Evolutionary conservation across 306 rosid species (phyloP), one percentile per base, ranked within the genome.

Genomic region (Rubus parviflorus): DNA sequence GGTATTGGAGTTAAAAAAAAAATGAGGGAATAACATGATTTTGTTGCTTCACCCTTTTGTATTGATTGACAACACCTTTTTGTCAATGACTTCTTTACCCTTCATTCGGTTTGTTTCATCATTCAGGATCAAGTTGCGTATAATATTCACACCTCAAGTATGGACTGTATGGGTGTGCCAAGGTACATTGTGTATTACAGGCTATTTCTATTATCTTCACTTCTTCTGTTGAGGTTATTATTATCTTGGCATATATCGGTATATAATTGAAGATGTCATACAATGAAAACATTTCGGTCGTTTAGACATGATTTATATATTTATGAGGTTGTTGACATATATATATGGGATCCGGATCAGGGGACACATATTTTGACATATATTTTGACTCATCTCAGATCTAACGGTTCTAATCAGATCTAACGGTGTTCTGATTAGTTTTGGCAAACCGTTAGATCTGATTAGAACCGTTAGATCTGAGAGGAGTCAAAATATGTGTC

Each of bases 21-120:
- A 63, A 15, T 41, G 68, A 81, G 78, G 56, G 93, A 89, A 91
- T 87, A 87, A 88, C 83, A 87, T 86, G 91, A 87, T 83, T 82
- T 81, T 84, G 82, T 76, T 74, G 75, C 81, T 77, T 89, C 85
- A 58, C 35, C 75, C 84, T 87, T 79, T 80, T 78, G 76, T 22
- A 73, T 82, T 88, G 94, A 89, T 91, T 91, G 97, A 89, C 90
- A 91, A 77, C 74, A 23, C 93, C 77, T 82, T 79, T 76, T 0
- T 0, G 0, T 67, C 75, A 86, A 78, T 86, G 77, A 88, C 96
- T 30, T n/a, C 10, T 77, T 61, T 84, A 35, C 91, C 96, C 92
- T 79, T 67, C 19, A 23, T 35, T 30, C 5, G 2, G 48, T 54
- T 62, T 4, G 14, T 20, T 40, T 1, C 56, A 51, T 4, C 15